phyloP scores from a whole-genome alignment of 352 stramenopile species.

The Halophytophthora polymorphica region DNA sequence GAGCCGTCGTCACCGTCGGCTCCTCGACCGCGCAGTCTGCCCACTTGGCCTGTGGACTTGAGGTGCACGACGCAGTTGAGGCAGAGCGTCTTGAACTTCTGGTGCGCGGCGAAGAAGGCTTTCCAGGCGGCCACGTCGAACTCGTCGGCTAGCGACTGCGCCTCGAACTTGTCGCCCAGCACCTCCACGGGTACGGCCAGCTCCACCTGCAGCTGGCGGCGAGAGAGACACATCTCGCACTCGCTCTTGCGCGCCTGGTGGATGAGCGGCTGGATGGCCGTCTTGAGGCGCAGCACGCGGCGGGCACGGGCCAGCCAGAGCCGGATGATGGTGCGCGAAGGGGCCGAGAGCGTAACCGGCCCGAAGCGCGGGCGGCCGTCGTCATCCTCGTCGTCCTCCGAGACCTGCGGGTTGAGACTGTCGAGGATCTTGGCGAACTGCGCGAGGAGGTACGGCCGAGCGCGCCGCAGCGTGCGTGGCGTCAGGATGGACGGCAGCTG shows the following conservation, averaged over 20 bases:
- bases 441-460: constrained; percentile 93
- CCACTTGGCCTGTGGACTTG: constrained; percentile 33
- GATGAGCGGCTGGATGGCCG: constrained; percentile 91
- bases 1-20: constrained; percentile 13
- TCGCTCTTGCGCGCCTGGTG: constrained; percentile 89
- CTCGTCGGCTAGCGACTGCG: constrained; percentile 81
- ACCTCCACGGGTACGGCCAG: constrained; percentile 90
- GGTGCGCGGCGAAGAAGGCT: constrained; percentile 92
- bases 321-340: constrained; percentile 90
- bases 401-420: constrained; percentile 92
- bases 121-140: constrained; percentile 95
- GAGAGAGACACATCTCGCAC: constrained; percentile 94
- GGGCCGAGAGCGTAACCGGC: constrained; percentile 85
- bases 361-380: constrained; percentile 80
- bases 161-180: constrained; percentile 91
- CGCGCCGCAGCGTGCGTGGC: constrained; percentile 87
- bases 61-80: constrained; percentile 90
- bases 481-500: constrained; percentile 95
- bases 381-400: constrained; percentile 92
- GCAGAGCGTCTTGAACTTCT: constrained; percentile 94
- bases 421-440: constrained; percentile 96
- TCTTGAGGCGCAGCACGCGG: constrained; percentile 77
- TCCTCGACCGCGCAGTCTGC: constrained; percentile 22
- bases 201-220: constrained; percentile 93
- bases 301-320: constrained; percentile 90